phyloP scores from a whole-genome alignment of 306 rosid genomes.

The Purshia tridentata region DNA sequence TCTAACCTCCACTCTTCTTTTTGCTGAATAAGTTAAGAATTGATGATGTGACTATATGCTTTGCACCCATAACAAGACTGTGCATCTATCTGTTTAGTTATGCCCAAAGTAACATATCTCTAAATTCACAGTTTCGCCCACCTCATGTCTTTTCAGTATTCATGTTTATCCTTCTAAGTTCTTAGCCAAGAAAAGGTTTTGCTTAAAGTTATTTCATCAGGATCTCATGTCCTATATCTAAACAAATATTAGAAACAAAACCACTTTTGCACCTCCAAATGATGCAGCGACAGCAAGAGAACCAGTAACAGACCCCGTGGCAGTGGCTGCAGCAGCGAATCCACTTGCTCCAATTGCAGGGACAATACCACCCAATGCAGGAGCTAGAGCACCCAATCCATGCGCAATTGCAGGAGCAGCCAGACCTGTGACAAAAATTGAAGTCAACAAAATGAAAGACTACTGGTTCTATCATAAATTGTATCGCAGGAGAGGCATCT shows the following conservation, averaged over 20 bases:
- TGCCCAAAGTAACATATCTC: no score
- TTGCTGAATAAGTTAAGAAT: no score
- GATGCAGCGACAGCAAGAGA: constrained; percentile 30
- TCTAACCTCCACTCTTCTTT: no score
- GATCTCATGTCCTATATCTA: not conserved
- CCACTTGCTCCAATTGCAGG: constrained; percentile 27
- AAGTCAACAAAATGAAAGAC: not conserved
- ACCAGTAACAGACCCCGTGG: constrained; percentile 30
- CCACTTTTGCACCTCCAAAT: constrained; percentile 27
- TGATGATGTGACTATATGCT: no score
- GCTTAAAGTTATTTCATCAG: not conserved
- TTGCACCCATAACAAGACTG: no score
- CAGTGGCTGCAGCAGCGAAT: constrained; percentile 26
- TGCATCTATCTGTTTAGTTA: no score
- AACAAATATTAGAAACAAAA: not conserved
- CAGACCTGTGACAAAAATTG: constrained; percentile 10
- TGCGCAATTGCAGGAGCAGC: constrained; percentile 31
- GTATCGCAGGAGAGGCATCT: not conserved
- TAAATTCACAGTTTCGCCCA: not conserved
- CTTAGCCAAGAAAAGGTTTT: constrained; percentile 1
- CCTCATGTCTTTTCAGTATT: not conserved
- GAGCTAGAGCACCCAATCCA: constrained; percentile 20
- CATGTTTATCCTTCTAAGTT: not conserved
- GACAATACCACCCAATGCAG: constrained; percentile 13
- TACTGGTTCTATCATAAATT: not conserved